Percentiles rank a stretch among this genome's conserved stretches.
These are phyloP conservation scores for Elaeis oleifera DNA, from an alignment of 202 grass and related monocot species.

Conservation along the genomic window DNA sequence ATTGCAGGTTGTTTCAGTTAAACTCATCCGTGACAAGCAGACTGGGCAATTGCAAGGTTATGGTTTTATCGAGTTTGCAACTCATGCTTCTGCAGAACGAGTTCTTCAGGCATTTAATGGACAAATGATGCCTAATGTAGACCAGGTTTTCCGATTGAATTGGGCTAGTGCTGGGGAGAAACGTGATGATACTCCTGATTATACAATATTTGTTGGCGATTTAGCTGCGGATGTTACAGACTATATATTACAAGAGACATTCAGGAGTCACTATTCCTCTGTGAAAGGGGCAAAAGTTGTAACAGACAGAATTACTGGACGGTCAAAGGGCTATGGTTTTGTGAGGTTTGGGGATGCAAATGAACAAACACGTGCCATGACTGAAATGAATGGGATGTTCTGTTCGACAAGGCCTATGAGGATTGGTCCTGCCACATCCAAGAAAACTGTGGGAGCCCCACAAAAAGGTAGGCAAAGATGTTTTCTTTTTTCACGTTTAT, in stretches of 20 bases:
- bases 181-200: slow-evolving; percentile 63
- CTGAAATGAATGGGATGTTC: slow-evolving; percentile 92
- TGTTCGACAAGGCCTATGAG: slow-evolving; percentile 78
- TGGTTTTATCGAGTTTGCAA: slow-evolving; percentile 83
- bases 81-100: slow-evolving; percentile 58
- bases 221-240: slow-evolving; percentile 86
- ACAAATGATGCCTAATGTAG: slow-evolving; percentile 77
- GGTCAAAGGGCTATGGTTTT: slow-evolving; percentile 89
- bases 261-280: slow-evolving; percentile 73
- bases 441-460: slow-evolving; percentile 55
- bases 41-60: slow-evolving; percentile 79
- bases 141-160: slow-evolving; percentile 67
- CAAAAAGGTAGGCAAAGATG: slow-evolving; percentile 55
- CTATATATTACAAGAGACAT: slow-evolving; percentile 81
- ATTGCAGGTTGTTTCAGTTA: slow-evolving; percentile 59
- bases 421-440: slow-evolving; percentile 76
- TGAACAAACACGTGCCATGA: slow-evolving; percentile 84
- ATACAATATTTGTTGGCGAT: slow-evolving; percentile 87
- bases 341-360: slow-evolving; percentile 73
- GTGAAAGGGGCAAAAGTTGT: slow-evolving; percentile 92
- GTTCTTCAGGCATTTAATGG: slow-evolving; percentile 77
- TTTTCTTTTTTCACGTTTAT: neutral
- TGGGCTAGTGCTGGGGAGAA: slow-evolving; percentile 94
- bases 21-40: slow-evolving; percentile 84
- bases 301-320: slow-evolving; percentile 75